A percentile compares a stretch with the other conserved stretches of the same genome.
Evolutionary conservation across 345 rosid genomes (phyloP).

Genomic region (Brassica cretica): DNA sequence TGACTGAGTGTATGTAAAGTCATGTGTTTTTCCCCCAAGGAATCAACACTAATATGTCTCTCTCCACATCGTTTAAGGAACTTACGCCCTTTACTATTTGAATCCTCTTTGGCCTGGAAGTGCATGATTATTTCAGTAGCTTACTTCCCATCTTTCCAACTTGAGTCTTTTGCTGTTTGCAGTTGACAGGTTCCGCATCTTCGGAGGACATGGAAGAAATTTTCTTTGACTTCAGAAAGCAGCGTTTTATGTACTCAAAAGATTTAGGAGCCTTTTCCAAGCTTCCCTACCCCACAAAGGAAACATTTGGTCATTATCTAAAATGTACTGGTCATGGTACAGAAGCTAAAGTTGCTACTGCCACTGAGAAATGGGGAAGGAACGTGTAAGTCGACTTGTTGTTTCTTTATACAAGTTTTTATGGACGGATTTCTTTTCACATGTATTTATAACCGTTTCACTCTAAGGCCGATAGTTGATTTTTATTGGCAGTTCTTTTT

Average conservation of each 20-base stretch:
- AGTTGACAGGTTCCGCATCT: slow-evolving; percentile 63
- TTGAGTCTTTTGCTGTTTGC: slow-evolving; percentile 18
- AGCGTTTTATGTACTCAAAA: slow-evolving; percentile 73
- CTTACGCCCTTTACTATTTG: background rate
- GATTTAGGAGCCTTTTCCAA: slow-evolving; percentile 77
- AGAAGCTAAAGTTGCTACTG: slow-evolving; percentile 72
- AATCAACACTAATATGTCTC: slow-evolving; percentile 7
- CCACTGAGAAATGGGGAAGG: slow-evolving; percentile 97
- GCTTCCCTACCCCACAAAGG: slow-evolving; percentile 97
- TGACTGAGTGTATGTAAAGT: background rate
- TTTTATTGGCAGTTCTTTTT: background rate
- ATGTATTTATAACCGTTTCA: background rate
- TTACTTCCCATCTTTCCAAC: background rate
- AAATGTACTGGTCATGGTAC: slow-evolving; percentile 86
- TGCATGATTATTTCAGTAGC: background rate
- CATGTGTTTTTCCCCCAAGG: background rate
- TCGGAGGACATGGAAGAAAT: slow-evolving; percentile 63
- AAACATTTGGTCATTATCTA: slow-evolving; percentile 76
- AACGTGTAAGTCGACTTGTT: slow-evolving; percentile 70
- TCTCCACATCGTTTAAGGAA: slow-evolving; percentile 43
- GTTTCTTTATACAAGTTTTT: background rate
- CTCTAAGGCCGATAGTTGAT: slow-evolving; percentile 7
- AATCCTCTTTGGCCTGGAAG: slow-evolving; percentile 4
- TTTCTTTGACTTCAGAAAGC: slow-evolving; percentile 95
- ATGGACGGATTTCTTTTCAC: background rate